Evolutionary conservation across 345 rosid species (phyloP).

Genomic region (Garcia nutans): DNA sequence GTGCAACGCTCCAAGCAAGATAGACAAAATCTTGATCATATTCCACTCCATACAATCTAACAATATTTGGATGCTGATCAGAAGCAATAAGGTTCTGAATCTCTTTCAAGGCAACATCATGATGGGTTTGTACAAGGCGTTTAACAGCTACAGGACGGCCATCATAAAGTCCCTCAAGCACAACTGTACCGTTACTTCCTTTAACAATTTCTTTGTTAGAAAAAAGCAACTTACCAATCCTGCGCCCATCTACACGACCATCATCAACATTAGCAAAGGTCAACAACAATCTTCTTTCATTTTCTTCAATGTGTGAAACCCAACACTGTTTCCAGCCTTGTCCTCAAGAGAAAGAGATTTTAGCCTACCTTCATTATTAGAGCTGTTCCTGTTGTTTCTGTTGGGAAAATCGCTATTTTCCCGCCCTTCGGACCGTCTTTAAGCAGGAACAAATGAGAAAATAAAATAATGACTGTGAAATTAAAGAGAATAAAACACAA

Average conservation of each 20-base stretch:
- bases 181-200: conserved; percentile 68
- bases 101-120: conserved; percentile 67
- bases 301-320: background rate
- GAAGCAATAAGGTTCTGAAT: conserved; percentile 69
- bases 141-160: conserved; percentile 67
- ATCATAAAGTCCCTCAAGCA: conserved; percentile 60
- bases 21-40: conserved; percentile 65
- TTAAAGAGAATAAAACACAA: too few relatives aligned
- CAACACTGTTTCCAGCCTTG: conserved; percentile 7
- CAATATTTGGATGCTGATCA: conserved; percentile 69
- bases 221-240: conserved; percentile 26
- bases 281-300: background rate
- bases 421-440: too few relatives aligned
- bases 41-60: conserved; percentile 72
- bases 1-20: conserved; percentile 65
- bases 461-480: too few relatives aligned
- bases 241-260: conserved; percentile 20
- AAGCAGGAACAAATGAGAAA: too few relatives aligned
- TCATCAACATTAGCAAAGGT: conserved; percentile 4
- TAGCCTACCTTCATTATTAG: conserved; percentile 10
- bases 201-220: conserved; percentile 34
- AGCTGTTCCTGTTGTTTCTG: conserved; percentile 2
- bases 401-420: too few relatives aligned
- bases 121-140: conserved; percentile 65
- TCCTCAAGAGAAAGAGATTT: conserved; percentile 4